These are phyloP conservation scores for Cardamine chenopodiifolia DNA, from an alignment of 345 rosid species.

Conservation along the genomic window DNA sequence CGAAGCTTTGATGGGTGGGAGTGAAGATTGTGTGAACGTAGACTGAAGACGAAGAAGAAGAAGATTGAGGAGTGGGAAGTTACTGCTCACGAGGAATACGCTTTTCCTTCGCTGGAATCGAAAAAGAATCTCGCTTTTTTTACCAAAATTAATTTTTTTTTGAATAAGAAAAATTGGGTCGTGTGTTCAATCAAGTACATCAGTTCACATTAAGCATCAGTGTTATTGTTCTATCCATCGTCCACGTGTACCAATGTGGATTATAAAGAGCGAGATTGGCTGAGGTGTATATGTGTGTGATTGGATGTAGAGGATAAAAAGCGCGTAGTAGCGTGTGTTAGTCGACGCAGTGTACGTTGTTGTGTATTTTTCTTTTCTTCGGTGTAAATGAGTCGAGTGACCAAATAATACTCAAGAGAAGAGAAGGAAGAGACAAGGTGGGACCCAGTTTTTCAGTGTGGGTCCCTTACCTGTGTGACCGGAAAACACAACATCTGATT, in stretches of 20 bases:
- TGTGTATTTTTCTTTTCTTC: no score
- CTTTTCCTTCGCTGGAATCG: slow-evolving; percentile 53
- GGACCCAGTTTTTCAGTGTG: slow-evolving; percentile 36
- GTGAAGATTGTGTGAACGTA: slow-evolving; percentile 31
- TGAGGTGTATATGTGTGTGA: background rate
- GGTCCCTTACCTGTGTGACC: slow-evolving; percentile 44
- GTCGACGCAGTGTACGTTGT: slow-evolving; percentile 24
- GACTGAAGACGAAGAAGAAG: slow-evolving; percentile 18
- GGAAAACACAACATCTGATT: slow-evolving; percentile 40
- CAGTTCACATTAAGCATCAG: slow-evolving; percentile 22
- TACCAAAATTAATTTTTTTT: background rate
- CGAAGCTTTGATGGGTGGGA: slow-evolving; percentile 16
- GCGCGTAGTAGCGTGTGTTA: slow-evolving; percentile 34
- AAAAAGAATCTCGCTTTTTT: slow-evolving; percentile 46
- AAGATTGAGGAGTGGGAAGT: slow-evolving; percentile 30
- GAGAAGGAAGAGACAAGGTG: slow-evolving; percentile 24
- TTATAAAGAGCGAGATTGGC: slow-evolving; percentile 16
- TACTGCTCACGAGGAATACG: slow-evolving; percentile 62
- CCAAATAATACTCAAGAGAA: slow-evolving; percentile 37
- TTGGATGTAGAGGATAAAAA: slow-evolving; percentile 8
- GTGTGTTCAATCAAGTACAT: slow-evolving; percentile 20
- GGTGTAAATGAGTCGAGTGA: no score
- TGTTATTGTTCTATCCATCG: background rate
- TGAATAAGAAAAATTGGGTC: background rate
- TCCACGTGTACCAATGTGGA: background rate